Conservation (phyloP, 192 early-diverging fungal genomes). For the Coemansia sp. region DNA sequence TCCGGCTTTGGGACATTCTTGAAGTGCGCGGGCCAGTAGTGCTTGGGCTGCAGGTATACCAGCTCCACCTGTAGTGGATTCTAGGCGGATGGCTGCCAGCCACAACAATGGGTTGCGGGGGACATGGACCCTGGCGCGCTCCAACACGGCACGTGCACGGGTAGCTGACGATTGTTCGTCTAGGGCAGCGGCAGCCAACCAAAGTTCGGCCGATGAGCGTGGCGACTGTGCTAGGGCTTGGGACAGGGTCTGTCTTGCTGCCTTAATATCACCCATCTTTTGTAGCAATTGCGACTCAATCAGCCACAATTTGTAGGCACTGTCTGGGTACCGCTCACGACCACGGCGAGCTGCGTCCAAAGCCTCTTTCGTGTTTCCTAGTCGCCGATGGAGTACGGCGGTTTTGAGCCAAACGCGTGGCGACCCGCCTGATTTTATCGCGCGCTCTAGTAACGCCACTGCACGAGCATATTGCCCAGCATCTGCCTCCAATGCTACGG, state of each 20-base stretch:
- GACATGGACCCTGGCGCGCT: constrained; percentile 81
- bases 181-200: constrained; percentile 77
- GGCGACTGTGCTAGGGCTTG: constrained; percentile 76
- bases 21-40: constrained; percentile 83
- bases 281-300: constrained; percentile 83
- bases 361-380: constrained; percentile 65
- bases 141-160: constrained; percentile 80
- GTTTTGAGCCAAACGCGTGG: constrained; percentile 96
- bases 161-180: constrained; percentile 59
- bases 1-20: constrained; percentile 88
- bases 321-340: constrained; percentile 63
- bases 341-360: constrained; percentile 66
- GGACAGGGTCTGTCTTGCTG: constrained; percentile 71
- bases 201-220: constrained; percentile 66
- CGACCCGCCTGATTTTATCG: constrained; percentile 48
- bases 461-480: constrained; percentile 77
- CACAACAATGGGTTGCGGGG: constrained; percentile 81
- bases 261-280: constrained; percentile 63
- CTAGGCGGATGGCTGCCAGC: constrained; percentile 67
- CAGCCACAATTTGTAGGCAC: constrained; percentile 91
- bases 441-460: constrained; percentile 68
- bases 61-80: constrained; percentile 35
- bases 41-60: constrained; percentile 68
- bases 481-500: constrained; percentile 95
- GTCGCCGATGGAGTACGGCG: constrained; percentile 78